These are phyloP conservation scores for Trametes villosa DNA, from an alignment of 768 basidiomycete genomes.

Conservation along the genomic window DNA sequence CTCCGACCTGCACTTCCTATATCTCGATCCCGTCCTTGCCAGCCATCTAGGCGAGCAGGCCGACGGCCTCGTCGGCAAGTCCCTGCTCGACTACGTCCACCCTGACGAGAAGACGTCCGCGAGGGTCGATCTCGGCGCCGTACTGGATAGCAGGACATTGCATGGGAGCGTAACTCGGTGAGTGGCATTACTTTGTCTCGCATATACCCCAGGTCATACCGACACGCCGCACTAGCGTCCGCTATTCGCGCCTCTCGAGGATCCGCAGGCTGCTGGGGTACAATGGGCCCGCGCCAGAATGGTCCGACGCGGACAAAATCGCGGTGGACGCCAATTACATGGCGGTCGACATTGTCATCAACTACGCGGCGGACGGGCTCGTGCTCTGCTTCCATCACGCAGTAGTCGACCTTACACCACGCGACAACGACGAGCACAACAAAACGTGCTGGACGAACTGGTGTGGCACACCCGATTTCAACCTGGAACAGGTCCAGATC, in stretches of 20 bases:
- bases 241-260: constrained; percentile 75
- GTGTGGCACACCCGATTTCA: constrained; percentile 80
- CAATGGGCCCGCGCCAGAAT: constrained; percentile 54
- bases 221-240: constrained; percentile 56
- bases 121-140: constrained; percentile 70
- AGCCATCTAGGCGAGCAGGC: constrained; percentile 75
- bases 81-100: constrained; percentile 78
- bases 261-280: constrained; percentile 77
- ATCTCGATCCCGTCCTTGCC: constrained; percentile 80
- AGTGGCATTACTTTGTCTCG: constrained; percentile 28
- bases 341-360: constrained; percentile 88
- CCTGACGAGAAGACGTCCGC: constrained; percentile 83
- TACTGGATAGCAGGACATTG: constrained; percentile 72
- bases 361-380: constrained; percentile 85
- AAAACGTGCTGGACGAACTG: constrained; percentile 86
- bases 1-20: constrained; percentile 77
- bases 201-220: constrained; percentile 28
- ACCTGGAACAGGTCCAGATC: constrained; percentile 56
- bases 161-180: constrained; percentile 86
- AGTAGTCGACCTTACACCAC: constrained; percentile 67
- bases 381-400: constrained; percentile 91
- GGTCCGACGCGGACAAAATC: constrained; percentile 71
- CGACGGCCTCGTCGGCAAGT: constrained; percentile 66
- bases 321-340: constrained; percentile 76
- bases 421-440: constrained; percentile 75